These are phyloP conservation scores for Mortierella sp. DNA, from an alignment of 371 early-diverging fungal species.

Conservation along the genomic window DNA sequence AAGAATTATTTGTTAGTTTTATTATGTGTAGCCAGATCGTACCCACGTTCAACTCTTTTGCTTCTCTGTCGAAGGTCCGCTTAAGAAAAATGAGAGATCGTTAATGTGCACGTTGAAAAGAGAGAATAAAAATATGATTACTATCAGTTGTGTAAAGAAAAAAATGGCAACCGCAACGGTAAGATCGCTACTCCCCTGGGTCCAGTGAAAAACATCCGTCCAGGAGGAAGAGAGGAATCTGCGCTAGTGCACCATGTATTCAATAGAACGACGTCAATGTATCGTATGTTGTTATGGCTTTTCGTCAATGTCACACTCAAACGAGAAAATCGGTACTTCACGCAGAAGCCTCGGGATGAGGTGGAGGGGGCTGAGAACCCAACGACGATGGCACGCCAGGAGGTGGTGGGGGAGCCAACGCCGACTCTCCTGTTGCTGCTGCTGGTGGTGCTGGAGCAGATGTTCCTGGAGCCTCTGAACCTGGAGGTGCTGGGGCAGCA, in stretches of 20 bases:
- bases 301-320: not conserved
- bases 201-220: not conserved
- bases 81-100: not conserved
- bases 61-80: not conserved
- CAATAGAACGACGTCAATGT: not conserved
- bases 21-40: not conserved
- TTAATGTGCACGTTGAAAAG: not conserved
- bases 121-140: too few species aligned
- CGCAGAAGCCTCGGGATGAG: not conserved
- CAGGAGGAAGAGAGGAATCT: not conserved
- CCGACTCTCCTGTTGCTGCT: not conserved
- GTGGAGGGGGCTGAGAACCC: conserved; percentile 6
- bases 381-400: not conserved
- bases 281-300: not conserved
- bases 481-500: conserved; percentile 40
- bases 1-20: not conserved
- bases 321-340: not conserved
- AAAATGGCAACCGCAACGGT: not conserved
- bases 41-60: not conserved
- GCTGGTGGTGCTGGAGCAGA: conserved; percentile 21
- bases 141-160: not conserved
- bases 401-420: conserved; percentile 1
- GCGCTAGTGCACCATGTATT: not conserved
- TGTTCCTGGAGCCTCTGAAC: conserved; percentile 34
- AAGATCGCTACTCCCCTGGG: conserved; percentile 5